These are phyloP conservation scores for Aphanomyces euteiches DNA, from an alignment of 352 stramenopile genomes.

Conservation along the genomic window DNA sequence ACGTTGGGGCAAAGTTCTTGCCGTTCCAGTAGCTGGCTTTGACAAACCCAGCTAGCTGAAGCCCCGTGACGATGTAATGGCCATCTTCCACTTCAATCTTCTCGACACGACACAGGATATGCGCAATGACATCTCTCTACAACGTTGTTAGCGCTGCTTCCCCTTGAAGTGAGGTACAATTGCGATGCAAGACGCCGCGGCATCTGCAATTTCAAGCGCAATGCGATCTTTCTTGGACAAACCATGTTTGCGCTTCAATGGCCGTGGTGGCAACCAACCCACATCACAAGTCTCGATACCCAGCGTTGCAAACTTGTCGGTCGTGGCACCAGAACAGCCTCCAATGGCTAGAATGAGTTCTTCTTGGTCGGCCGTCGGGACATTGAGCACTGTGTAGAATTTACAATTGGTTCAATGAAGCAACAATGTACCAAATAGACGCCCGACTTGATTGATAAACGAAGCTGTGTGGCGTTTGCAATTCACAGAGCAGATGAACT, in stretches of 20 bases:
- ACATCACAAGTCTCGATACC: slow-evolving; percentile 46
- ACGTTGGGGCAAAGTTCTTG: slow-evolving; percentile 62
- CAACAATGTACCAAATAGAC: slow-evolving; percentile 47
- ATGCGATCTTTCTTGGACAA: slow-evolving; percentile 29
- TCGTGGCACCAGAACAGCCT: slow-evolving; percentile 44
- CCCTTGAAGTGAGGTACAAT: slow-evolving; percentile 41
- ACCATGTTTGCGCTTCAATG: neutral
- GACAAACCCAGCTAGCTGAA: slow-evolving; percentile 56
- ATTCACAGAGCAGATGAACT: slow-evolving; percentile 83
- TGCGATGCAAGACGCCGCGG: slow-evolving; percentile 64
- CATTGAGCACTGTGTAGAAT: slow-evolving; percentile 55
- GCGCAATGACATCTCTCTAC: slow-evolving; percentile 56
- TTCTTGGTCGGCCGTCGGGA: slow-evolving; percentile 67
- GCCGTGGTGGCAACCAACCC: slow-evolving; percentile 29
- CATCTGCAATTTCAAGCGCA: slow-evolving; percentile 31
- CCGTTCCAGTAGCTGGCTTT: slow-evolving; percentile 72
- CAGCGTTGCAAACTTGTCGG: slow-evolving; percentile 64
- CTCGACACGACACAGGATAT: slow-evolving; percentile 68
- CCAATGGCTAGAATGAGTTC: slow-evolving; percentile 75
- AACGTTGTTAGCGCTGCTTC: slow-evolving; percentile 36
- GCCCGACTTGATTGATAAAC: slow-evolving; percentile 49
- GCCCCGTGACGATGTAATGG: slow-evolving; percentile 65
- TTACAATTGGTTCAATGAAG: slow-evolving; percentile 5
- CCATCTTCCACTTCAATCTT: slow-evolving; percentile 58
- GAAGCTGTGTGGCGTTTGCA: slow-evolving; percentile 54